Base-by-base conservation (phyloP, 2,329 filamentous ascomycete species). In the Sclerotinia subarctica region DNA sequence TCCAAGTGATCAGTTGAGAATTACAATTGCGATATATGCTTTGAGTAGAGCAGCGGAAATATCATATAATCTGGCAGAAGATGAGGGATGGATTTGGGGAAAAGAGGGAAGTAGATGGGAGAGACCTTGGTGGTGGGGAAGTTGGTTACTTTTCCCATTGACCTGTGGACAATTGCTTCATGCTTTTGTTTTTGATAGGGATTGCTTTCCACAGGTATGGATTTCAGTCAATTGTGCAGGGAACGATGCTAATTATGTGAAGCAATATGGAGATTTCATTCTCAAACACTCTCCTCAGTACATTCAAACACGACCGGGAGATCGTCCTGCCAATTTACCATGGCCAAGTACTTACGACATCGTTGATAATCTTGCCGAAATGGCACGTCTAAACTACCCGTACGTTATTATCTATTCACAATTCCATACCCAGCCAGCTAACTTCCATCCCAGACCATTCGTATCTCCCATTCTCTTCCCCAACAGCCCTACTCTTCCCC, bases 381-480 rank as follows among this genome's bases (percentile, higher is more conserved):
- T 97, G 82, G 92, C 93, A 21, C 86, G 86, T 72, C 83, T 94
- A 29, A 88, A 88, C 76, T 97, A 94, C 92, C 94, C 94, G 84
- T 90, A 84, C 73, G 89, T 85, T 69, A 21, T 70, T 15, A 49
- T 49, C 59, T 51, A 17, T 44, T 19, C 6, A 32, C n/a, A 57
- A 68, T 49, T 19, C 69, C 42, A 64, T 54, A 19, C 19, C 17
- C 53, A 59, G 42, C 67, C n/a, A 58, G 72, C 70, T 75, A 70
- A 76, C 70, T 69, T 69, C 32, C 53, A 24, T 3, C 24, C 35
- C 6, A 92, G 90, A 47, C 82, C 90, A 0, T 97, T 93, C 78
- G 84, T 91, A 63, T 94, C 92, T 0, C 94, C 94, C 0, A 94
- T 93, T 52, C 85, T 97, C 68, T 96, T 96, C 79, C 94, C 94